A percentile compares a stretch with the other conserved stretches of the same genome.
phyloP scores from a whole-genome alignment of 306 rosid genomes.

The Dryas octopetala region DNA sequence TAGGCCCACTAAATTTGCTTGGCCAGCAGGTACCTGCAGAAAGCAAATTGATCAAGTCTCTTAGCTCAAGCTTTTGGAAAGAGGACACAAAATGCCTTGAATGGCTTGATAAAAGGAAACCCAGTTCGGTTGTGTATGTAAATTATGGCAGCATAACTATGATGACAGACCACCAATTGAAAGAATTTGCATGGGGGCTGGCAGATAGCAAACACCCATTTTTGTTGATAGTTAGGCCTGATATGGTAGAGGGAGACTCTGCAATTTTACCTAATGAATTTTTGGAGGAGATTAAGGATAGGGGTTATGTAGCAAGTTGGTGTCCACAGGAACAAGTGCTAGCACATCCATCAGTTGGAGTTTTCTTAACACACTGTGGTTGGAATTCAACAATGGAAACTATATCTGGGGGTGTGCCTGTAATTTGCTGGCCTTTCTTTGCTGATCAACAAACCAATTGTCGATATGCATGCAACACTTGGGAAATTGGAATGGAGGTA shows the following conservation, averaged over 20 bases:
- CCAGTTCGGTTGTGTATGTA: constrained; percentile 43
- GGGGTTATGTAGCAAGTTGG: constrained; percentile 46
- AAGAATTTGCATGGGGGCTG: constrained; percentile 54
- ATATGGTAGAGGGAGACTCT: constrained; percentile 35
- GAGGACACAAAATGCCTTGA: constrained; percentile 37
- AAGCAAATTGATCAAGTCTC: constrained; percentile 18
- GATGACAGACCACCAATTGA: constrained; percentile 34
- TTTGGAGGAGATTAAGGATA: constrained; percentile 33
- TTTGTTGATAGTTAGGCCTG: constrained; percentile 50
- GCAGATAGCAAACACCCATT: constrained; percentile 43
- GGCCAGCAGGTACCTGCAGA: constrained; percentile 18
- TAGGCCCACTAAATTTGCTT: constrained; percentile 42
- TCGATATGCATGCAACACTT: constrained; percentile 35
- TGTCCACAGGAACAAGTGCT: constrained; percentile 45
- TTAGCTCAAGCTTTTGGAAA: constrained; percentile 39
- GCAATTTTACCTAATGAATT: constrained; percentile 30
- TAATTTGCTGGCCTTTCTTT: constrained; percentile 63
- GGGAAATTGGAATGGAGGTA: constrained; percentile 48
- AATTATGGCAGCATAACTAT: constrained; percentile 42
- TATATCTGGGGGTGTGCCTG: constrained; percentile 40
- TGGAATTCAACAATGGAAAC: constrained; percentile 52
- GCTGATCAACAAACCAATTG: constrained; percentile 51
- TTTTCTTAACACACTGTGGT: constrained; percentile 49
- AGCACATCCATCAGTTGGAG: constrained; percentile 44
- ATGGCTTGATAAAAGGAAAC: constrained; percentile 40